Evolutionary conservation across 345 rosid species (phyloP), one percentile per base, ranked within the genome.

Genomic region (Linum lewisii): DNA sequence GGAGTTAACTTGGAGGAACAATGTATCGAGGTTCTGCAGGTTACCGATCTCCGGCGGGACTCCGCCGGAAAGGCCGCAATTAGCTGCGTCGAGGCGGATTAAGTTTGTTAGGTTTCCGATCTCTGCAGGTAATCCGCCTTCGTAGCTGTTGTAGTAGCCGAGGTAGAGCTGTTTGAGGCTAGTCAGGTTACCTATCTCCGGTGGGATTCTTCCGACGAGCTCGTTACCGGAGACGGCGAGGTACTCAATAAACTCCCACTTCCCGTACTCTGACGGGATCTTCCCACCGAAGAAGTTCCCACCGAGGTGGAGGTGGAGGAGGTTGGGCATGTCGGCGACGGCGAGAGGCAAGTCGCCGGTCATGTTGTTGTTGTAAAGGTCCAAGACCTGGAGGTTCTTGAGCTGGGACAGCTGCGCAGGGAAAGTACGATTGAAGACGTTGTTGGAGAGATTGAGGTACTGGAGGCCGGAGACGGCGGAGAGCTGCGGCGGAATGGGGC

Each of bases 251-350:
- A 53, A 68, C 73, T 49, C 37, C 60, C 21, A 81, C 54, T 73
- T 65, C 21, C 88, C 88, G 4, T 80, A 73, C 70, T 76, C 82
- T 21, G 24, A 6, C 0, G 89, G 86, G 63, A 84, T 77, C 23
- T 50, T 62, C 23, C 89, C 85, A 0, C 22, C 22, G 60, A 83
- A 60, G 18, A 25, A 62, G 75, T 81, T 81, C 56, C 18, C 8
- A 23, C 82, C 81, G 34, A 79, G 59, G 66, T 81, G 85, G 37
- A 83, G 29, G 61, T 65, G 65, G n/a, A 6, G 29, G 49, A 83
- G 64, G 58, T 10, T 50, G 79, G 71, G 51, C 86, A 81, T 71
- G 79, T 81, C 44, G 64, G 55, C 72, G 78, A 82, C n/a, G 56
- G 76, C 65, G 60, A 74, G 69, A 7, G 81, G 73, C 49, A 79